Conservation (phyloP, 805 yeast genomes). For the Metschnikowia gruessii region DNA sequence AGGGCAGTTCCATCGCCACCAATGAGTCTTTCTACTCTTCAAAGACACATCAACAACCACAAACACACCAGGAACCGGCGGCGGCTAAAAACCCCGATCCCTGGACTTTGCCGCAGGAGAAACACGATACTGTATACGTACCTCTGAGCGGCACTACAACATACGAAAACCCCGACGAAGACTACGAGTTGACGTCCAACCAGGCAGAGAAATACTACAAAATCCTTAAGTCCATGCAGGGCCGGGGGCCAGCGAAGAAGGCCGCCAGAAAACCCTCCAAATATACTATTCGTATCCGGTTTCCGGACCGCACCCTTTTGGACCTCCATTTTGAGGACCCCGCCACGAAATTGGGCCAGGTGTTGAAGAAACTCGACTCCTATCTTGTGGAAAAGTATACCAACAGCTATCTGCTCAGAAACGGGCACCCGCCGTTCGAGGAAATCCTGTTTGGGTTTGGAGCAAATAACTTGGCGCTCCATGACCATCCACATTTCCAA, state of each 20-base stretch:
- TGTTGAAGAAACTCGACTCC: conserved; percentile 36
- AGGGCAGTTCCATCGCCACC: too few species aligned
- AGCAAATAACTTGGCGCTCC: conserved; percentile 26
- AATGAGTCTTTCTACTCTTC: too few species aligned
- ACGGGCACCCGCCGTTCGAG: conserved; percentile 40
- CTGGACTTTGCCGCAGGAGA: conserved; percentile 11
- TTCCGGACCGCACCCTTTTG: conserved; percentile 39
- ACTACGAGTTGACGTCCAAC: conserved; percentile 37
- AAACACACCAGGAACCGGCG: background rate
- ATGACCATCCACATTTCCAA: conserved; percentile 31
- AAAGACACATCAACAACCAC: background rate
- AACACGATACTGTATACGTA: conserved; percentile 15
- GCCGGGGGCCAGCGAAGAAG: conserved; percentile 16
- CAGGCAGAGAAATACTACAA: conserved; percentile 40
- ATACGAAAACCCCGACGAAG: conserved; percentile 43
- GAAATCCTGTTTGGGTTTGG: conserved; percentile 27
- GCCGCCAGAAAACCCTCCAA: conserved; percentile 21
- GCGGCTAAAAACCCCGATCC: background rate
- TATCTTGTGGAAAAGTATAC: conserved; percentile 27
- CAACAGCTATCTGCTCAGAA: conserved; percentile 31
- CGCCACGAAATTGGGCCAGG: conserved; percentile 32
- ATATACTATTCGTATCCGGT: conserved; percentile 34
- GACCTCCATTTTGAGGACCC: conserved; percentile 33
- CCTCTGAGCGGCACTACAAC: conserved; percentile 9
- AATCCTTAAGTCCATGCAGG: conserved; percentile 29